Evolutionary conservation across 164 flowering plant genomes (phyloP).

Genomic region (Sextonia rubra): DNA sequence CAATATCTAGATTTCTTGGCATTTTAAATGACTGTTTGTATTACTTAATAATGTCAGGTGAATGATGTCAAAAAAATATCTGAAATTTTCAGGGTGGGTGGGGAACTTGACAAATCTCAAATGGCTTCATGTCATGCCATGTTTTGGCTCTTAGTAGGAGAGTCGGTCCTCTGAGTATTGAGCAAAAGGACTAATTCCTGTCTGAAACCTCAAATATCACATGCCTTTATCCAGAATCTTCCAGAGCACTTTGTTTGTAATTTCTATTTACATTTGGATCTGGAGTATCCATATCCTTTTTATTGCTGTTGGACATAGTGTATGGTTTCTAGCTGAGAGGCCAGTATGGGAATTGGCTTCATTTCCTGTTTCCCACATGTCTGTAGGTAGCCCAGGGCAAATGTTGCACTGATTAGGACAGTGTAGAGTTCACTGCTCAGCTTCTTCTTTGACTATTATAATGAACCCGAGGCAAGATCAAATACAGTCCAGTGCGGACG

Average conservation of each 20-base stretch:
- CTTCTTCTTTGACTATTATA: neutral
- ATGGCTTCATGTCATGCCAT: no score
- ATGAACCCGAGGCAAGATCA: slow-evolving; percentile 25
- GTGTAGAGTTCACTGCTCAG: neutral
- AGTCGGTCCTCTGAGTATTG: no score
- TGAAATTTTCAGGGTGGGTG: no score
- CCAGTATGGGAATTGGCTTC: neutral
- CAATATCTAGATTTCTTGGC: no score
- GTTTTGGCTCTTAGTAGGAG: no score
- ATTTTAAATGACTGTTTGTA: no score
- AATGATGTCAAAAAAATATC: no score
- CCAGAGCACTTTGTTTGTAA: neutral
- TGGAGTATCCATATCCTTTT: neutral
- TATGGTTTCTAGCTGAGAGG: neutral
- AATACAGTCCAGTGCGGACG: slow-evolving; percentile 12
- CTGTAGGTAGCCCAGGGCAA: neutral
- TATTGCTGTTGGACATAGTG: neutral
- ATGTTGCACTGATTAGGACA: neutral
- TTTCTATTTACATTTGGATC: neutral
- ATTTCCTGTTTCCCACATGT: neutral
- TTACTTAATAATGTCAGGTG: no score
- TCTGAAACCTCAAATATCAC: no score
- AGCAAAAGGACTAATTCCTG: no score
- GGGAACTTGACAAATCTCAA: no score
- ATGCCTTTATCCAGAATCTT: no score